Base-by-base conservation (phyloP, 75 land plant genomes). In the Cupressus sempervirens region DNA sequence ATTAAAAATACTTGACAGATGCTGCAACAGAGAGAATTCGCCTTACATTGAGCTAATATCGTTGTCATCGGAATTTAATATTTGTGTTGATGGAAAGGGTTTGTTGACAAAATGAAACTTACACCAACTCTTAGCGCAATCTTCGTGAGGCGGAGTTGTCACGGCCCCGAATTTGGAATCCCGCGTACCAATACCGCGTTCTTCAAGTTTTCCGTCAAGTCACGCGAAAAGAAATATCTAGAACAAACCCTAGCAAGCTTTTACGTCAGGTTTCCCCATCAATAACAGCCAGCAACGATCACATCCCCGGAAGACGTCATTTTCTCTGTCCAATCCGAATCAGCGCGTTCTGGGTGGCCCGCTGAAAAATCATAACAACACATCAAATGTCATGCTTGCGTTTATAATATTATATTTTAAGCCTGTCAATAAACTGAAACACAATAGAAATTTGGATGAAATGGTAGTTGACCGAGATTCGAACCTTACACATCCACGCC, bases 131-230 rank as follows among this genome's bases (percentile, higher is more conserved):
- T 79, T 41, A 48, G 48, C 81, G 32, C n/a, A 79, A 79, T 79
- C 48, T 45, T 79, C 50, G 81, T 43, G 11, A 45, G 29, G 52
- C 46, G 48, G 81, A 43, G 81, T 40, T 79, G 81, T 79, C 81
- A 79, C 52, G 48, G 41, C 29, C 50, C 79, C 67, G 67, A 72
- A 72, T 23, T 32, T 72, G 81, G 81, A 79, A 79, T 79, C 81
- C 50, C 81, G 81, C 81, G 81, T 79, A 3, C 81, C 81, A n/a
- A 79, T 45, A 26, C 30, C 81, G 81, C 81, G 81, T 79, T 45
- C 30, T 43, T 45, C 81, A 43, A n/a, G 3, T 12, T 77, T 20
- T 18, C 52, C 30, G 81, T 79, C 81, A 45, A 79, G 50, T 79
- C 52, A 45, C 81, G 81, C 34, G 3, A 45, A 79, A 68, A 56